Evolutionary conservation across 2,329 filamentous ascomycete species (phyloP).

Genomic region (Colletotrichum orchidophilum): DNA sequence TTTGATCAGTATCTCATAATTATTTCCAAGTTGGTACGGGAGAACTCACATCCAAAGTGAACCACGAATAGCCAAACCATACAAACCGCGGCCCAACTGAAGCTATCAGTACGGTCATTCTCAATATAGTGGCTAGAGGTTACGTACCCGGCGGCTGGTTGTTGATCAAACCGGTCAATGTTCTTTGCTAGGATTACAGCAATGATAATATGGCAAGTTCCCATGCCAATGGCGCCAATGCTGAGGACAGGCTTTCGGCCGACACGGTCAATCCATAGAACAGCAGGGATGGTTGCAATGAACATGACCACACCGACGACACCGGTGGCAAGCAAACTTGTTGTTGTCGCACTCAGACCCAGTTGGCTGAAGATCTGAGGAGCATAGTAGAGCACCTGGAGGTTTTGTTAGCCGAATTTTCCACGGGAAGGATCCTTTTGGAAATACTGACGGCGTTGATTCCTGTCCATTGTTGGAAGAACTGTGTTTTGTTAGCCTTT

Average conservation of each 20-base stretch:
- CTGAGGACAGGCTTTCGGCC: constrained; percentile 71
- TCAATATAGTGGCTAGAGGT: neutral
- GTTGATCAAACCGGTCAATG: constrained; percentile 63
- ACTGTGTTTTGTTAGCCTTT: neutral
- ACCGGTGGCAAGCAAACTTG: constrained; percentile 72
- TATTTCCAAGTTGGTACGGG: constrained; percentile 66
- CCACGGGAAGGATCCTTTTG: neutral
- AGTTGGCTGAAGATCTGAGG: constrained; percentile 75
- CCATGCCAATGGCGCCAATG: constrained; percentile 76
- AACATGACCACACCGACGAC: constrained; percentile 79
- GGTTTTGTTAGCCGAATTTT: neutral
- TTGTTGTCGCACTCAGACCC: constrained; percentile 62
- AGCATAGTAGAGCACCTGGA: constrained; percentile 67
- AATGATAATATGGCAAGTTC: constrained; percentile 74
- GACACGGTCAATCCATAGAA: constrained; percentile 71
- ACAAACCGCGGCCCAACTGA: constrained; percentile 68
- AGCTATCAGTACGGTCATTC: neutral
- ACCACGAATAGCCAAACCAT: constrained; percentile 82
- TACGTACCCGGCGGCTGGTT: constrained; percentile 58
- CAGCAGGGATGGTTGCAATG: constrained; percentile 69
- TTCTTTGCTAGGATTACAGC: constrained; percentile 74
- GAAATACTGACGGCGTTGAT: constrained; percentile 59
- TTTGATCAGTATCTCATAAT: neutral
- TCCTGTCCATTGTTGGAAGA: constrained; percentile 45
- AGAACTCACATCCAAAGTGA: constrained; percentile 70